These are phyloP conservation scores for Sugiyamaella smithiae DNA, from an alignment of 805 yeast species.

Conservation along the genomic window DNA sequence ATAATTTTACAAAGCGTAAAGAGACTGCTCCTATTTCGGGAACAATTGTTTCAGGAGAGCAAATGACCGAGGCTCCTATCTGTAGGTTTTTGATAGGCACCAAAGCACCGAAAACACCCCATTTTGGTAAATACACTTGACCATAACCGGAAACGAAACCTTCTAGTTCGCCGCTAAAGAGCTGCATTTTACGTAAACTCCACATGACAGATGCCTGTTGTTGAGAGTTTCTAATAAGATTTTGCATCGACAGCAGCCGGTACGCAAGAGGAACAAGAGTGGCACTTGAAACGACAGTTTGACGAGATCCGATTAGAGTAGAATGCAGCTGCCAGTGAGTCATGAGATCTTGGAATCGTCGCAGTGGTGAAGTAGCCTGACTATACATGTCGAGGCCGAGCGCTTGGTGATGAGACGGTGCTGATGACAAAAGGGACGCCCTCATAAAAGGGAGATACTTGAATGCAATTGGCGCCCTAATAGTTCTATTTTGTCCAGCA, in stretches of 20 bases:
- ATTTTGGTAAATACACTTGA: background rate
- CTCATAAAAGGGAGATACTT: slow-evolving; percentile 47
- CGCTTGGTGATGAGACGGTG: slow-evolving; percentile 53
- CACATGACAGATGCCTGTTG: slow-evolving; percentile 17
- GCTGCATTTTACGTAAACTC: slow-evolving; percentile 19
- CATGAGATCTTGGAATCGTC: slow-evolving; percentile 76
- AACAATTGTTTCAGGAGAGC: background rate
- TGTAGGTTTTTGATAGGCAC: background rate
- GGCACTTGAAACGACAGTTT: slow-evolving; percentile 5
- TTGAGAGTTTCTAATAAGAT: slow-evolving; percentile 16
- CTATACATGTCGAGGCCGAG: slow-evolving; percentile 63
- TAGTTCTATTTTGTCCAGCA: slow-evolving; percentile 3
- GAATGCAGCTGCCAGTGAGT: slow-evolving; percentile 75
- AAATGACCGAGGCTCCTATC: background rate
- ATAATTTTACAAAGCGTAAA: background rate
- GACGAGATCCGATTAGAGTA: slow-evolving; percentile 31
- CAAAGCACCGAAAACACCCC: background rate
- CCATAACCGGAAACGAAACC: background rate
- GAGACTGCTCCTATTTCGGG: background rate
- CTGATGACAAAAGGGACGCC: slow-evolving; percentile 49
- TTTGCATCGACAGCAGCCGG: slow-evolving; percentile 15
- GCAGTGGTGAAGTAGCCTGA: slow-evolving; percentile 83
- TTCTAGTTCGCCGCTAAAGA: background rate
- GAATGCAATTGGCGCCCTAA: slow-evolving; percentile 29
- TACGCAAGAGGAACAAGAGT: slow-evolving; percentile 15